Conservation (phyloP, 2,329 filamentous ascomycete genomes). For the Verticillium zaregamsianum region DNA sequence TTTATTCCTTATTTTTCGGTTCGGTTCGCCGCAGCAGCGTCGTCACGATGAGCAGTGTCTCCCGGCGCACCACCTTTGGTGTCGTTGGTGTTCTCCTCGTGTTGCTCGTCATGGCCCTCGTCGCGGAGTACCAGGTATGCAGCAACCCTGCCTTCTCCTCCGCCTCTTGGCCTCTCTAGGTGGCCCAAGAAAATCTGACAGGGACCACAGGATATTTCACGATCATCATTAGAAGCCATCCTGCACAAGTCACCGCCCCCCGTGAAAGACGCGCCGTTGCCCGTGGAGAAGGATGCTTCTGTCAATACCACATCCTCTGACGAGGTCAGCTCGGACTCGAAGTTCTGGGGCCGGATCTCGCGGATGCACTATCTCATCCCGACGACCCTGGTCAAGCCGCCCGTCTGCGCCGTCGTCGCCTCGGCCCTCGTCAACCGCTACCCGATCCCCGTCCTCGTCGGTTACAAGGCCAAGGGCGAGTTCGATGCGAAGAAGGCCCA, state of each 20-base stretch:
- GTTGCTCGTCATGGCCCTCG: not conserved
- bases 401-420: slow-evolving; percentile 15
- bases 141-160: not conserved
- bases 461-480: slow-evolving; percentile 14
- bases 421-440: slow-evolving; percentile 17
- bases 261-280: not conserved
- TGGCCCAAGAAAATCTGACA: too few species aligned
- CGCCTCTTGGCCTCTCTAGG: too few species aligned
- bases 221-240: not conserved
- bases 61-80: not conserved
- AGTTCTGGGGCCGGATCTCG: not conserved
- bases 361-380: slow-evolving; percentile 16
- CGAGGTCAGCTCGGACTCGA: not conserved
- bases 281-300: not conserved
- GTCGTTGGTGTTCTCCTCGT: not conserved
- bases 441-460: slow-evolving; percentile 14
- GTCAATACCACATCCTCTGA: not conserved
- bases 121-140: not conserved
- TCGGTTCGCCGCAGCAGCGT: not conserved
- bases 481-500: slow-evolving; percentile 13
- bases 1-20: too few species aligned
- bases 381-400: slow-evolving; percentile 7
- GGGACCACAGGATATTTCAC: not conserved
- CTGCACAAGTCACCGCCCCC: not conserved
- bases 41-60: not conserved